These are phyloP conservation scores for Oxytropis ochrocephala DNA, from an alignment of 306 rosid species.

Conservation along the genomic window DNA sequence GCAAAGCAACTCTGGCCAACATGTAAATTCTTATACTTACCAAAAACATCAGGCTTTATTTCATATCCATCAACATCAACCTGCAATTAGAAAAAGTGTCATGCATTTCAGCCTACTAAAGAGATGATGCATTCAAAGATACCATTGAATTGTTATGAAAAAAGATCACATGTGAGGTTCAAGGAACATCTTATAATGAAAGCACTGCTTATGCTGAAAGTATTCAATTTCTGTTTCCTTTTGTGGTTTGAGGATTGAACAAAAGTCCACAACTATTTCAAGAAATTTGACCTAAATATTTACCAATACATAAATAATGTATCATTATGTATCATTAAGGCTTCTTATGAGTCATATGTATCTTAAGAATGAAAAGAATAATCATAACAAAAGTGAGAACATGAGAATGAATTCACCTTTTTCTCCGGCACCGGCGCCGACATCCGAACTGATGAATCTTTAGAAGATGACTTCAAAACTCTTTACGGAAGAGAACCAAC, in stretches of 20 bases:
- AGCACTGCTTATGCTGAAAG: not conserved
- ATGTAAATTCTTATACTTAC: slow-evolving; percentile 58
- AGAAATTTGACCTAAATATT: not conserved
- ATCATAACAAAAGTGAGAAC: too few relatives aligned
- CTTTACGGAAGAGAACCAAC: slow-evolving; percentile 91
- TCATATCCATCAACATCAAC: slow-evolving; percentile 71
- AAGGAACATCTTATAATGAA: too few relatives aligned
- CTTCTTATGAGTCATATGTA: not conserved
- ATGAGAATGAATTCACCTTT: slow-evolving; percentile 33
- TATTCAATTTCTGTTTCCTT: not conserved
- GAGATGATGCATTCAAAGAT: too few relatives aligned
- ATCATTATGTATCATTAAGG: not conserved
- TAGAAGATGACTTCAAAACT: slow-evolving; percentile 67
- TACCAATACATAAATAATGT: not conserved
- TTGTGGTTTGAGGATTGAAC: slow-evolving; percentile 2
- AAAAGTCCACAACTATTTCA: not conserved
- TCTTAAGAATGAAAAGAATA: too few relatives aligned
- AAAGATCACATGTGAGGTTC: too few relatives aligned
- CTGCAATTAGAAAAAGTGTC: slow-evolving; percentile 35
- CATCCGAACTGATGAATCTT: slow-evolving; percentile 38
- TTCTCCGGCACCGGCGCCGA: slow-evolving; percentile 11
- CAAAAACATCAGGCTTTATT: slow-evolving; percentile 63
- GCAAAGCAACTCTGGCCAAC: slow-evolving; percentile 98
- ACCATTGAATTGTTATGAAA: too few relatives aligned
- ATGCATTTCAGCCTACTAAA: not conserved